Evolutionary conservation across 371 early-diverging fungal species (phyloP).

Genomic region (Choanephora cucurbitarum): DNA sequence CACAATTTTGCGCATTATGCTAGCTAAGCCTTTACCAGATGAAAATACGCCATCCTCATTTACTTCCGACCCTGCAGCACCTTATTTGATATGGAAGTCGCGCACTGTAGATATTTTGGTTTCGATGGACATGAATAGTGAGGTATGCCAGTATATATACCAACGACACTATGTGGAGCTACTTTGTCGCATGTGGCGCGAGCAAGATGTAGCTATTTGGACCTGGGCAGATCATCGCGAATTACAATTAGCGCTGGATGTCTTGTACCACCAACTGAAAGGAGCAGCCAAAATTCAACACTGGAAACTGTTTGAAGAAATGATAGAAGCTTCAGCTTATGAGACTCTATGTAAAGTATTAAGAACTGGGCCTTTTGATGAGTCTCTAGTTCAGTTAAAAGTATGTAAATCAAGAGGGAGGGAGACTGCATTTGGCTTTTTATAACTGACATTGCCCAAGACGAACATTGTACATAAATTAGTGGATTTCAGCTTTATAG

Average conservation of each 20-base stretch:
- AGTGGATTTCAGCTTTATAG: conserved; percentile 52
- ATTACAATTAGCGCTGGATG: conserved; percentile 23
- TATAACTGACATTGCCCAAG: conserved; percentile 27
- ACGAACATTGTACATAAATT: conserved; percentile 44
- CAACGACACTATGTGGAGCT: conserved; percentile 30
- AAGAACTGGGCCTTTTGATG: conserved; percentile 12
- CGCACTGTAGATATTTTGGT: conserved; percentile 33
- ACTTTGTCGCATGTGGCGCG: conserved; percentile 36
- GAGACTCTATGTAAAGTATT: conserved; percentile 15
- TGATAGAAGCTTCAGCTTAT: conserved; percentile 9
- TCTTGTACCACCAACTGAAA: conserved; percentile 22
- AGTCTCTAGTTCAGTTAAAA: conserved; percentile 10
- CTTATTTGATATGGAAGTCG: conserved; percentile 42
- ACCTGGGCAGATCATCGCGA: conserved; percentile 24
- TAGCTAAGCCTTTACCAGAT: conserved; percentile 31
- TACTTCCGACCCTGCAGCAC: conserved; percentile 11
- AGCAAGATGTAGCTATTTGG: conserved; percentile 10
- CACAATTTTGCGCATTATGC: conserved; percentile 42
- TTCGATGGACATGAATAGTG: conserved; percentile 28
- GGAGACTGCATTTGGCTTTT: neutral
- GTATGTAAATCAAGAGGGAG: conserved; percentile 19
- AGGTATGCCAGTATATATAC: conserved; percentile 42
- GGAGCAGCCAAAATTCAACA: conserved; percentile 12
- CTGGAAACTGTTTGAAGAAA: conserved; percentile 6
- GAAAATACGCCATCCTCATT: neutral